A percentile compares a stretch with the other conserved stretches of the same genome.
Evolutionary conservation across 2,329 filamentous ascomycete genomes (phyloP).

Genomic region (Aspergillus costaricaensis): DNA sequence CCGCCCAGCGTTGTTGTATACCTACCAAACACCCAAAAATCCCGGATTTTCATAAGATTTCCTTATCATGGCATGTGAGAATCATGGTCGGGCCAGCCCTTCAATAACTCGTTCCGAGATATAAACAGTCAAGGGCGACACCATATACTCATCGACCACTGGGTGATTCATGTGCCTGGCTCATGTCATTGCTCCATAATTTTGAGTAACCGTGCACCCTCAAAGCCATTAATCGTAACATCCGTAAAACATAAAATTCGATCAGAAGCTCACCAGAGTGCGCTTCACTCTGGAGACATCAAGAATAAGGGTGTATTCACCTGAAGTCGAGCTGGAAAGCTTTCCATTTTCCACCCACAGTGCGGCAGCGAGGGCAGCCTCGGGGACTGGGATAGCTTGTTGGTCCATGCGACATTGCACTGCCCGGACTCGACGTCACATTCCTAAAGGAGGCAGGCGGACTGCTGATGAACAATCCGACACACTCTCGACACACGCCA

Average conservation of each 20-base stretch:
- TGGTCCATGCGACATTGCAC: conserved; percentile 32
- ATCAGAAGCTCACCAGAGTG: background rate
- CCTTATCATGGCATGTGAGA: background rate
- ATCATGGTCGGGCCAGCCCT: conserved; percentile 22
- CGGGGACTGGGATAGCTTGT: conserved; percentile 43
- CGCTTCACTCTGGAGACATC: background rate
- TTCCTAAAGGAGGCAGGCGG: conserved; percentile 43
- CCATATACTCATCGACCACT: conserved; percentile 2
- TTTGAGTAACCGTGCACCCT: conserved; percentile 21
- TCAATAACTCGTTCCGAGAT: conserved; percentile 11
- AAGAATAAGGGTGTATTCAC: conserved; percentile 26
- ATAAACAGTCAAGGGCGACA: background rate
- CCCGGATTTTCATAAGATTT: conserved; percentile 30
- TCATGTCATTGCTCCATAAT: conserved; percentile 28
- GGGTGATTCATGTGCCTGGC: conserved; percentile 1
- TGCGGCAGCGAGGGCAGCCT: conserved; percentile 50
- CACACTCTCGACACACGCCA: conserved; percentile 84
- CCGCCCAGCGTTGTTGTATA: conserved; percentile 19
- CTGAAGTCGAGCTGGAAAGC: conserved; percentile 51
- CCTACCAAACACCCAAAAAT: conserved; percentile 22
- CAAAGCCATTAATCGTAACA: conserved; percentile 32
- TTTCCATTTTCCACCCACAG: conserved; percentile 51
- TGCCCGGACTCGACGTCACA: conserved; percentile 35
- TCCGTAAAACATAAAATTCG: conserved; percentile 28
- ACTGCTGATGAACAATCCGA: conserved; percentile 53